Percentiles rank a stretch among this genome's conserved stretches.
phyloP scores from a whole-genome alignment of 768 basidiomycete genomes.

The Auricularia cornea region DNA sequence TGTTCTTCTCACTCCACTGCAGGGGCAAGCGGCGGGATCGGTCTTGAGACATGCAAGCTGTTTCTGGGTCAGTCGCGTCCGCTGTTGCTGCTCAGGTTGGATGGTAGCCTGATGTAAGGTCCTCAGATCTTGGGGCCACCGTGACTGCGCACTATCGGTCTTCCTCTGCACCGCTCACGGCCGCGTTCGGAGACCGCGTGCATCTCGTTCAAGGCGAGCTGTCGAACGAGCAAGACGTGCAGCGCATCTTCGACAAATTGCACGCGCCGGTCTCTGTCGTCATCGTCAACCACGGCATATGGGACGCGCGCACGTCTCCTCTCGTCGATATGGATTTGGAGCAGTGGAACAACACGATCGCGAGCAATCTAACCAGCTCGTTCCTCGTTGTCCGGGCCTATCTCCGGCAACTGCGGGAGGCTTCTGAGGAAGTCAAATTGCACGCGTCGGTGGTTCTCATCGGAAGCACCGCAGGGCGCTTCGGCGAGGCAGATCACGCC shows the following conservation, averaged over 20 bases:
- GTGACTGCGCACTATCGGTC: slow-evolving; percentile 69
- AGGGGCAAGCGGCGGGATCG: slow-evolving; percentile 72
- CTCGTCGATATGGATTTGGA: slow-evolving; percentile 50
- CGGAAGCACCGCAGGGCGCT: slow-evolving; percentile 66
- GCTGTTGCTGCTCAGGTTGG: too few species aligned
- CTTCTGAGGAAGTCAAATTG: slow-evolving; percentile 34
- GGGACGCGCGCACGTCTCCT: slow-evolving; percentile 36
- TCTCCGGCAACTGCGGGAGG: slow-evolving; percentile 36
- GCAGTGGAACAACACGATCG: slow-evolving; percentile 55
- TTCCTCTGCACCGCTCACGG: slow-evolving; percentile 34
- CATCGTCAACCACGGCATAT: slow-evolving; percentile 56
- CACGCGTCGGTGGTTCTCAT: slow-evolving; percentile 56
- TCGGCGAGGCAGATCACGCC: slow-evolving; percentile 58
- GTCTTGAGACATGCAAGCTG: slow-evolving; percentile 47
- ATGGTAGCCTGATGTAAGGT: too few species aligned
- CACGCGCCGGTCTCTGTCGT: slow-evolving; percentile 43
- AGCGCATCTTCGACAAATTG: slow-evolving; percentile 34
- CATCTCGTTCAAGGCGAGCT: slow-evolving; percentile 49
- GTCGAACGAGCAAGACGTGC: slow-evolving; percentile 45
- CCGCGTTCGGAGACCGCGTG: slow-evolving; percentile 25
- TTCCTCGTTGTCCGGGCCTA: slow-evolving; percentile 62
- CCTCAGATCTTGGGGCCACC: slow-evolving; percentile 65
- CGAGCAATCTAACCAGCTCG: slow-evolving; percentile 55
- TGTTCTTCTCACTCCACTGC: not conserved
- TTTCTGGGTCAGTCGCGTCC: slow-evolving; percentile 40